Base-by-base conservation (phyloP, 805 yeast genomes). In the Starmera dryadoides region DNA sequence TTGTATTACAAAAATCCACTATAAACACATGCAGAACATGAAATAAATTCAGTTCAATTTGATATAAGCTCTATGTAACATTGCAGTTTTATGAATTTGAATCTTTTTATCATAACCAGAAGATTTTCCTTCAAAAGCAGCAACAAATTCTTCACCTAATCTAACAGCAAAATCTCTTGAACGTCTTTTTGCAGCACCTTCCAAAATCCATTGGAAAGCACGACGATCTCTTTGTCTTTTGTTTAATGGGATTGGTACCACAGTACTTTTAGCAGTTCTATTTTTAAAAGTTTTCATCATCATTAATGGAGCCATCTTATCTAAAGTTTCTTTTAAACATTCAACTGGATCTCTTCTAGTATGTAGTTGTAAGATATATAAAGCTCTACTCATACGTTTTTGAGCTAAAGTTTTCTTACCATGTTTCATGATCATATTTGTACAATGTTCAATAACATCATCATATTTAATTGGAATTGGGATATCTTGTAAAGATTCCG, bases 171-270 rank as follows among this genome's bases (percentile, higher is more conserved):
- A 84, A 53, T 85, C 93, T 42, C 79, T 76, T 15, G 89, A 79
- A 35, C 79, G 80, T 59, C 95, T 80, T 53, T 83, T 80, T 43
- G 78, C 73, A 31, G 94, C 76, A 17, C 94, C 87, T 43, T 86
- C 96, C 39, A 88, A 62, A 36, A 93, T 82, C 98, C 98, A 93
- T 47, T 69, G 63, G 70, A 94, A 85, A 2, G 98, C 96, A 53
- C 76, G 77, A 62, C 96, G 77, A 50, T 77, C 69, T 60, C 98
- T 75, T 63, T 88, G 95, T 63, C 87, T 79, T 52, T 77, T 78
- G 36, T 76, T 79, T 53, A 91, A 68, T 9, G 97, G 95, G 29
- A 75, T 78, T 5, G 98, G 98, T 37, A 86, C 81, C 30, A 79
- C 72, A 43, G 75, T 73, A 43, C 81, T 79, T 58, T 89, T 86